These are phyloP conservation scores for Puccinia coronata DNA, from an alignment of 1,284 basidiomycete genomes.

Conservation along the genomic window DNA sequence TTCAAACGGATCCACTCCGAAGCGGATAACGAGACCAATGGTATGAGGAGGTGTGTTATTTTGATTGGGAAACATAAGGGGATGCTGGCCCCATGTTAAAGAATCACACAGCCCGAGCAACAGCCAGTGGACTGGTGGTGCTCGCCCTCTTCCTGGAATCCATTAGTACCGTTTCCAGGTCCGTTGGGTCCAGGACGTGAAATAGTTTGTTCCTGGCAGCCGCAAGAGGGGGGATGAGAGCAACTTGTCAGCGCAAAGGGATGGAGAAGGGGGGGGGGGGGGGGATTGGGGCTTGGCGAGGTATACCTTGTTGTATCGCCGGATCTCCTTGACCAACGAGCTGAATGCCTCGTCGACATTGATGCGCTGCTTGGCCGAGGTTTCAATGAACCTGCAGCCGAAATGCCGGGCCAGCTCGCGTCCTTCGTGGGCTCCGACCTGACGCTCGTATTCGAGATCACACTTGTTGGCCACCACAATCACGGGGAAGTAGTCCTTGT, in stretches of 20 bases:
- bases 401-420: constrained; percentile 95
- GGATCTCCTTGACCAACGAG: constrained; percentile 92
- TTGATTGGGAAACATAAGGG: too few relatives aligned
- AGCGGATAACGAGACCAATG: too few relatives aligned
- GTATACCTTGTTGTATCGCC: constrained; percentile 86
- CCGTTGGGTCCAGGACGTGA: constrained; percentile 56
- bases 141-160: constrained; percentile 41
- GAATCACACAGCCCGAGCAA: constrained; percentile 34
- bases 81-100: not conserved
- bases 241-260: not conserved
- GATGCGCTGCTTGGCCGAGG: constrained; percentile 95
- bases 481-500: constrained; percentile 96
- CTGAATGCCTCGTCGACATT: constrained; percentile 99
- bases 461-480: constrained; percentile 99
- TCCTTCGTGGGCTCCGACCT: constrained; percentile 97
- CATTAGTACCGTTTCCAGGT: constrained; percentile 49
- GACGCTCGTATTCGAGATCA: constrained; percentile 95
- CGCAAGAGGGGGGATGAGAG: not conserved
- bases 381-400: constrained; percentile 95
- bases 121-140: constrained; percentile 36
- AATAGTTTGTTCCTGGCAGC: constrained; percentile 54
- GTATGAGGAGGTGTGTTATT: too few relatives aligned
- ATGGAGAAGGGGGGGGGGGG: not conserved
- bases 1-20: too few relatives aligned
- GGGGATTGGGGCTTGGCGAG: not conserved